These are phyloP conservation scores for Leptographium lundbergii DNA, from an alignment of 2,329 filamentous ascomycete genomes.

Conservation along the genomic window DNA sequence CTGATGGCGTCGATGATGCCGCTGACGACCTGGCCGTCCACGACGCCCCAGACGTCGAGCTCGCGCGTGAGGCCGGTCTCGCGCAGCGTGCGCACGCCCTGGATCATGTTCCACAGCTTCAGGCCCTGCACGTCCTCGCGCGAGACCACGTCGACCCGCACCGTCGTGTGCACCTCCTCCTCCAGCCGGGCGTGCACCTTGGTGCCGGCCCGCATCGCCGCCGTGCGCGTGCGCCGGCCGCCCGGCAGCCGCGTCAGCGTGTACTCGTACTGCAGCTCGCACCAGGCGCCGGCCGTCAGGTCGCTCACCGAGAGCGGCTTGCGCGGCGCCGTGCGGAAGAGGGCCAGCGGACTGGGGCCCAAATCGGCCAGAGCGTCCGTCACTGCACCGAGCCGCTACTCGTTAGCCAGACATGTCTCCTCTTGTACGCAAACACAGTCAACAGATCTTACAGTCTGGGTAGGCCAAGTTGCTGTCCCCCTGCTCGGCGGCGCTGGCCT, in stretches of 20 bases:
- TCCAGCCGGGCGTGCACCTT: constrained; percentile 74
- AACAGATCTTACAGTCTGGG: constrained; percentile 37
- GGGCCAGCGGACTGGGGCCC: constrained; percentile 34
- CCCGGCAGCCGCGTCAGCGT: constrained; percentile 58
- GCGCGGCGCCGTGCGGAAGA: constrained; percentile 64
- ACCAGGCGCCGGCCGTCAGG: constrained; percentile 83
- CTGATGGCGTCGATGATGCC: constrained; percentile 83
- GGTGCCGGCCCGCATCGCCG: constrained; percentile 73
- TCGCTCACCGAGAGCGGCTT: constrained; percentile 82
- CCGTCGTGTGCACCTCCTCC: constrained; percentile 68
- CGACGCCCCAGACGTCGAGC: constrained; percentile 70
- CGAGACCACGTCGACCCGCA: constrained; percentile 57
- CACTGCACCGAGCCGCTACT: background rate
- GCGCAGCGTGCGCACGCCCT: constrained; percentile 63
- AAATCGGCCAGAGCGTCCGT: background rate
- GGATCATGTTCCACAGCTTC: constrained; percentile 80
- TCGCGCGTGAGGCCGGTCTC: constrained; percentile 62
- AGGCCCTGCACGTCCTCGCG: constrained; percentile 77
- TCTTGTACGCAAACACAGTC: background rate
- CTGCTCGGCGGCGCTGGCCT: background rate
- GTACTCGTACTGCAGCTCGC: constrained; percentile 89
- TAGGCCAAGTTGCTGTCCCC: constrained; percentile 22
- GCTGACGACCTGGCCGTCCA: constrained; percentile 66
- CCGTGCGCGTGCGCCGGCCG: constrained; percentile 62
- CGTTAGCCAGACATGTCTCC: background rate